These are phyloP conservation scores for Vitis hybrid DNA, from an alignment of 177 flowering plant genomes.

Conservation along the genomic window DNA sequence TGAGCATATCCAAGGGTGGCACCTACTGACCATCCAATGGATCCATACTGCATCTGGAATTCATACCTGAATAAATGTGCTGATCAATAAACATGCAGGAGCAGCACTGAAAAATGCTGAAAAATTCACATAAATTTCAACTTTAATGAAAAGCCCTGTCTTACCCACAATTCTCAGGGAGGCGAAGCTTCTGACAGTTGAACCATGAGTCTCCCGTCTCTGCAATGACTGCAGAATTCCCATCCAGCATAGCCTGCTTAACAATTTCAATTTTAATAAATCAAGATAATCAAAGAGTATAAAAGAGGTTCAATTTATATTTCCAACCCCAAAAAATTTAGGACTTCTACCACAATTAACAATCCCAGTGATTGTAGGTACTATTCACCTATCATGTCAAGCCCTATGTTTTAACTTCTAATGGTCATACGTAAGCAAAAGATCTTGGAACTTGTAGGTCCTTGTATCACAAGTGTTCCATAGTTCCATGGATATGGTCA, in stretches of 20 bases:
- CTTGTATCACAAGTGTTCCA: background rate
- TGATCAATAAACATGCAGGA: background rate
- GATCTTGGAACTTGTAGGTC: background rate
- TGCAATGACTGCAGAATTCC: constrained; percentile 57
- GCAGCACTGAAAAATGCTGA: background rate
- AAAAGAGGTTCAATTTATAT: background rate
- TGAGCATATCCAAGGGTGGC: constrained; percentile 81
- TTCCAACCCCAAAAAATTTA: background rate
- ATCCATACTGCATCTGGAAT: constrained; percentile 79
- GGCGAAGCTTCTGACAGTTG: constrained; percentile 67
- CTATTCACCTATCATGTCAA: too few relatives aligned
- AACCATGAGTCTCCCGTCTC: constrained; percentile 86
- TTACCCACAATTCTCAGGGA: constrained; percentile 70
- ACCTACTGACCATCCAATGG: constrained; percentile 80
- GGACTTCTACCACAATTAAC: background rate
- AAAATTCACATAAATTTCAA: background rate
- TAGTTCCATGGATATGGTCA: background rate
- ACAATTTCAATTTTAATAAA: background rate
- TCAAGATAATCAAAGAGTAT: background rate
- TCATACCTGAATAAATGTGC: constrained; percentile 39
- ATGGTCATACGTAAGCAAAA: too few relatives aligned
- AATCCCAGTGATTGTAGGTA: background rate
- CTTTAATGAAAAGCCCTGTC: constrained; percentile 4
- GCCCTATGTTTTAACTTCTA: too few relatives aligned
- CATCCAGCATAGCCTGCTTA: constrained; percentile 50